Evolutionary conservation across 345 rosid genomes (phyloP).

Genomic region (Eucalyptus sideroxylon): DNA sequence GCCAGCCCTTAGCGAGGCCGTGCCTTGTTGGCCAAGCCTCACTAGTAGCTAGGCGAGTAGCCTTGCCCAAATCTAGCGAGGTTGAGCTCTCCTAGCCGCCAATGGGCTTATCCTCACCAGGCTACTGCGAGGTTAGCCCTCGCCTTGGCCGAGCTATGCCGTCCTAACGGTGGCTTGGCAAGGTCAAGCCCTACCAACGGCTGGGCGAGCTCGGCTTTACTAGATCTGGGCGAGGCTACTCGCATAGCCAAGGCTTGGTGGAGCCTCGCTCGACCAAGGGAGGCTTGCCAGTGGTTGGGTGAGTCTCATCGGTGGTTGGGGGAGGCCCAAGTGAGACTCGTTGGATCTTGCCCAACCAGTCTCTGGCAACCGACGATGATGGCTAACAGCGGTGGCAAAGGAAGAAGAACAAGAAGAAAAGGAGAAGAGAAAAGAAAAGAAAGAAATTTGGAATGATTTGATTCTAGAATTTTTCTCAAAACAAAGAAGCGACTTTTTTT

Average conservation of each 20-base stretch:
- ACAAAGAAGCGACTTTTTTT: too few species aligned
- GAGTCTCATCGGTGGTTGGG: accelerated
- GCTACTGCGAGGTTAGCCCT: too few species aligned
- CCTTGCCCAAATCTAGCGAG: too few species aligned
- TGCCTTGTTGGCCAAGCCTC: accelerated
- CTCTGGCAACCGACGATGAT: accelerated
- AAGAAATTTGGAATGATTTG: too few species aligned
- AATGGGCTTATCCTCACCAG: accelerated
- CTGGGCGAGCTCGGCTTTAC: accelerated
- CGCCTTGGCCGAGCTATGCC: accelerated
- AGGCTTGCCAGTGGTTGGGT: accelerated
- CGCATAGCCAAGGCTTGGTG: accelerated
- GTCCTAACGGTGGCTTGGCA: accelerated
- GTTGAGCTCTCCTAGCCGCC: accelerated
- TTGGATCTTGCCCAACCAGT: accelerated
- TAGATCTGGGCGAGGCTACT: accelerated
- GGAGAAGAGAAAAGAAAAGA: too few species aligned
- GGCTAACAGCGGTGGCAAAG: accelerated
- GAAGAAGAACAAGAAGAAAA: too few species aligned
- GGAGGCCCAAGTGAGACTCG: accelerated
- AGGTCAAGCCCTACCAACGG: too few species aligned
- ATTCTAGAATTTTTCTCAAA: accelerated
- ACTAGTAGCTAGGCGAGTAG: accelerated
- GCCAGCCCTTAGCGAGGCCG: accelerated
- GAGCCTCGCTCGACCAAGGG: accelerated